Conservation (phyloP, 139 green algal genomes). For the Ettlia oleoabundans region DNA sequence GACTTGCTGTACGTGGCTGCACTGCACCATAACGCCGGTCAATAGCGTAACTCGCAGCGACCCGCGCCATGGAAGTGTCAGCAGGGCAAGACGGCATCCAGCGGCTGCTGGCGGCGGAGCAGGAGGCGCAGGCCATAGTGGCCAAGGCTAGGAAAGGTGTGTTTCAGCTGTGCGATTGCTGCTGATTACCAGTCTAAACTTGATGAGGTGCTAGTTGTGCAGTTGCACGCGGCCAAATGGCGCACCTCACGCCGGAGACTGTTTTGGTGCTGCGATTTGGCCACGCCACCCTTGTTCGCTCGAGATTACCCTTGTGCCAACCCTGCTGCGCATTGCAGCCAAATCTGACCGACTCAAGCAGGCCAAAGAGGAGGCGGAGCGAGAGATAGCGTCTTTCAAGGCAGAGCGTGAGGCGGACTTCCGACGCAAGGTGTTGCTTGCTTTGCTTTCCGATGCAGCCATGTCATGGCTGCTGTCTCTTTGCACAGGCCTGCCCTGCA, state of each 20-base stretch:
- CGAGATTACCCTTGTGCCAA: no score
- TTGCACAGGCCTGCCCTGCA: no score
- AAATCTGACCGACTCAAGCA: slow-evolving; percentile 82
- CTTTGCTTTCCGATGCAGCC: no score
- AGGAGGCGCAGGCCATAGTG: slow-evolving; percentile 90
- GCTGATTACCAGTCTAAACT: no score
- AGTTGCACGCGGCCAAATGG: not conserved
- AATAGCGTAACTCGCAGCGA: not conserved
- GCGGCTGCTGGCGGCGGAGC: slow-evolving; percentile 88
- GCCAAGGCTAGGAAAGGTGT: slow-evolving; percentile 81
- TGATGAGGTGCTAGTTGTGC: no score
- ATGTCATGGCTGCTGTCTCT: no score
- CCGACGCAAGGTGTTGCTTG: slow-evolving; percentile 77
- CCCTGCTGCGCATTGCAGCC: no score
- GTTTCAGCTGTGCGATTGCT: not conserved
- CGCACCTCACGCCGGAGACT: no score
- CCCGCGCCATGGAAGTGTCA: slow-evolving; percentile 69
- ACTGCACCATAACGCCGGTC: not conserved
- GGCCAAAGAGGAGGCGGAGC: slow-evolving; percentile 86
- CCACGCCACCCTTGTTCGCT: no score
- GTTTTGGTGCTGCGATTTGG: no score
- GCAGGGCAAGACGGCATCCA: slow-evolving; percentile 88
- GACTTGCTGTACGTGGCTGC: not conserved
- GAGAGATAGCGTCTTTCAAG: slow-evolving; percentile 79
- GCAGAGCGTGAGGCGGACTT: slow-evolving; percentile 79